phyloP scores from a whole-genome alignment of 768 basidiomycete species.

The Suillus subalutaceus region DNA sequence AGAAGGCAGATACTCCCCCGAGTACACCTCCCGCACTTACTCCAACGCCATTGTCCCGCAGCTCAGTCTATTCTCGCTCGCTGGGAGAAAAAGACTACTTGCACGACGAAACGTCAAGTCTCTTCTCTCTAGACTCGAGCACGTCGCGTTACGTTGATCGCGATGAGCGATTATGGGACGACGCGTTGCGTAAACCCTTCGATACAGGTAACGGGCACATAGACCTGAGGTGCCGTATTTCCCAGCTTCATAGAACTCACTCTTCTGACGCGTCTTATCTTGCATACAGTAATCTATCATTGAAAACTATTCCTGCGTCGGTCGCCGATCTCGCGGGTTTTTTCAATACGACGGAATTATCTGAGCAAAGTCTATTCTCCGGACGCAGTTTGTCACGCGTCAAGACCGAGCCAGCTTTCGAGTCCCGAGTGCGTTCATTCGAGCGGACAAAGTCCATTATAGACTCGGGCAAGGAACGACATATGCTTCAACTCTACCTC shows the following conservation, averaged over 20 bases:
- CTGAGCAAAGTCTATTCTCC: conserved; percentile 30
- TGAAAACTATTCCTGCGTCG: conserved; percentile 53
- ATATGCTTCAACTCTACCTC: conserved; percentile 60
- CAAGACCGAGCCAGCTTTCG: conserved; percentile 36
- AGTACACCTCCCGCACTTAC: conserved; percentile 24
- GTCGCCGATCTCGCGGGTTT: conserved; percentile 50
- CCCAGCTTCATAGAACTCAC: neutral
- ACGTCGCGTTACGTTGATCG: conserved; percentile 27
- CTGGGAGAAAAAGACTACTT: conserved; percentile 30
- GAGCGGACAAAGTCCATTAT: conserved; percentile 30
- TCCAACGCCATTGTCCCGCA: conserved; percentile 15
- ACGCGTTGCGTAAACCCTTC: conserved; percentile 45
- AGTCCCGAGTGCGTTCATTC: conserved; percentile 25
- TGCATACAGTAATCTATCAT: conserved; percentile 35
- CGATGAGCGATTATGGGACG: conserved; percentile 50
- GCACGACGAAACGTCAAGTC: conserved; percentile 10
- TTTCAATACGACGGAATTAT: conserved; percentile 43
- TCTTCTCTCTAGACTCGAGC: conserved; percentile 16
- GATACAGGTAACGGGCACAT: conserved; percentile 53
- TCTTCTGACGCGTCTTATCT: conserved; percentile 6
- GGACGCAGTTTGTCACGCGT: conserved; percentile 37
- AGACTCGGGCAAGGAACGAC: conserved; percentile 42
- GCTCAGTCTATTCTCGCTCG: conserved; percentile 19
- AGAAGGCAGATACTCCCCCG: conserved; percentile 27
- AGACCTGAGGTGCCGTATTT: conserved; percentile 52